Evolutionary conservation across 495 filamentous ascomycete genomes (phyloP).

Genomic region (Xylaria grammica): DNA sequence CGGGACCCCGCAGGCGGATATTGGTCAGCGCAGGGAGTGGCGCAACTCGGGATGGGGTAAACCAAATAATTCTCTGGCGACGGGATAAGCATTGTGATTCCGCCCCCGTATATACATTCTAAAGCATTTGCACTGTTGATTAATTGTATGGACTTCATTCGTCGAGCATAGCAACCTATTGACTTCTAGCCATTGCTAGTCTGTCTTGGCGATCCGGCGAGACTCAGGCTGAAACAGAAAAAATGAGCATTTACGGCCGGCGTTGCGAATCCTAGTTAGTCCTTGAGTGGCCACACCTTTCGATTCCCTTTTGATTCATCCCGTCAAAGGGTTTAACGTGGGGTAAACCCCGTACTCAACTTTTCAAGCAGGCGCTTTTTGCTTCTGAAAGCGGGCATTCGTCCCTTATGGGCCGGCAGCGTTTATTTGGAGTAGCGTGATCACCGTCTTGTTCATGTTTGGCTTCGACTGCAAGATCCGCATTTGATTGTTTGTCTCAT

Average conservation of each 20-base stretch:
- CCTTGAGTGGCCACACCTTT: constrained; percentile 1
- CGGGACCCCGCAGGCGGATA: constrained; percentile 42
- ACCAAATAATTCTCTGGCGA: constrained; percentile 42
- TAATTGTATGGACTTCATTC: constrained; percentile 17
- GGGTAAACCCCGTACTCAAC: background rate
- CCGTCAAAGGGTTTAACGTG: background rate
- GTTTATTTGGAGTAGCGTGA: constrained; percentile 38
- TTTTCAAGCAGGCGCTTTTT: constrained; percentile 32
- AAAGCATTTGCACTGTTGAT: constrained; percentile 21
- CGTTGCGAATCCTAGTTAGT: constrained; percentile 19
- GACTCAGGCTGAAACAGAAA: constrained; percentile 6
- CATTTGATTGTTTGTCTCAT: constrained; percentile 21
- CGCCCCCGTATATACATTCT: constrained; percentile 21
- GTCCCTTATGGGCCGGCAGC: constrained; percentile 27
- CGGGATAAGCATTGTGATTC: constrained; percentile 25
- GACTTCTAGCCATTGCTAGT: background rate
- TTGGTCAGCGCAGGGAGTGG: constrained; percentile 52
- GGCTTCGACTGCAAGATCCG: constrained; percentile 29
- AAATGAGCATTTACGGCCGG: constrained; percentile 20
- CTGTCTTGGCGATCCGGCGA: background rate
- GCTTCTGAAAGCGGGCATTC: constrained; percentile 25
- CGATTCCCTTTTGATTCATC: constrained; percentile 17
- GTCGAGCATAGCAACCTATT: constrained; percentile 13
- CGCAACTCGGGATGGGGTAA: constrained; percentile 59
- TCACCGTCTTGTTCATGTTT: constrained; percentile 26